Evolutionary conservation across 2,329 filamentous ascomycete genomes (phyloP), one percentile per base, ranked within the genome.

Genomic region (Colletotrichum theobromicola): DNA sequence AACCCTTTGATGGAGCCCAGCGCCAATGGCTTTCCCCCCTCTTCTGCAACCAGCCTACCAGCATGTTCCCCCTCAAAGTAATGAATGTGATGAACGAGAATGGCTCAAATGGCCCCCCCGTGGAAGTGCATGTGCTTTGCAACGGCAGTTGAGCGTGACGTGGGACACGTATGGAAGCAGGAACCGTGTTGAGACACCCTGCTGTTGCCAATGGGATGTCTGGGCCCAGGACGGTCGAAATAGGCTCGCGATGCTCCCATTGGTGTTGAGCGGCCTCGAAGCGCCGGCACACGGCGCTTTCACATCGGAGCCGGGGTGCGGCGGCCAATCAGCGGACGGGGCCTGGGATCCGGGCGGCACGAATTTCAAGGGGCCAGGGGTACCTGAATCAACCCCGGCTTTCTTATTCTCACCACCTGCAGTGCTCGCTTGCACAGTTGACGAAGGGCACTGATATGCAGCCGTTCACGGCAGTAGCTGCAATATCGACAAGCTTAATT

Each of bases 211-310:
- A 28, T 66, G 50, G 53, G n/a, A 46, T 2, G 65, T 18, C 67
- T 61, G 66, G 42, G 62, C 60, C 74, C 50, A 34, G 18, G 72
- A 65, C 37, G 55, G 68, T 72, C 68, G 46, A 72, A 58, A 69
- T 65, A 67, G 72, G 67, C 58, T 75, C 58, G 50, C 42, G 64
- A 35, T 61, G 60, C 53, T 74, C 28, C 50, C 62, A 77, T 77
- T 77, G 76, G 75, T 50, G 75, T 65, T 65, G 62, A 65, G 37
- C 34, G 37, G 35, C 57, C 75, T 77, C 69, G 75, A 77, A 77
- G 76, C 76, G 76, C 76, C 68, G 70, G 67, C 60, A 68, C 55
- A 68, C 61, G 65, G 75, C 76, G 75, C 72, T 69, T 75, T 76
- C 66, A 76, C 69, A 67, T 75, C 63, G 53, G 58, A 50, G 65